Conservation (phyloP, 2,329 filamentous ascomycete species). For the Cadophora sp. region DNA sequence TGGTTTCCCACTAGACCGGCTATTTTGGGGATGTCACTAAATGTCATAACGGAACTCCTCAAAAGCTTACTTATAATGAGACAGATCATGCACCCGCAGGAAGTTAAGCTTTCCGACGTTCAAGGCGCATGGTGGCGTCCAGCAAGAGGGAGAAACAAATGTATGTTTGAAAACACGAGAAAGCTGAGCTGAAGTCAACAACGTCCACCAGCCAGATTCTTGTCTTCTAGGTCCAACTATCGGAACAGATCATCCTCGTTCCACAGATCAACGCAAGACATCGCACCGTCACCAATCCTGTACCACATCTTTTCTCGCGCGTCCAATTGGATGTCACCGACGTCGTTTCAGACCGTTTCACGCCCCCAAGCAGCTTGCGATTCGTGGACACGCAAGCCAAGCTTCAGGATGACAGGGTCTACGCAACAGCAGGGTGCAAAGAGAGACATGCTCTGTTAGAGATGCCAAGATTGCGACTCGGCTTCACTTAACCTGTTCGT, state of each 20-base stretch:
- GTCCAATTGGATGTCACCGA: slow-evolving; percentile 7
- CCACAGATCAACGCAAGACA: background rate
- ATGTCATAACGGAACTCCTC: background rate
- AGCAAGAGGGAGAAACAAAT: background rate
- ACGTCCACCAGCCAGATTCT: background rate
- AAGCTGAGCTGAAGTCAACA: slow-evolving; percentile 12
- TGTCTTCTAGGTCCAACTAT: background rate
- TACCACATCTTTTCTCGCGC: slow-evolving; percentile 1
- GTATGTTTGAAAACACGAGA: background rate
- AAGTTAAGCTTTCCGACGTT: slow-evolving; percentile 6
- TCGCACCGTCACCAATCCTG: slow-evolving; percentile 9
- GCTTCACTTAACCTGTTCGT: slow-evolving; percentile 9
- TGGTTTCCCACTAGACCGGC: background rate
- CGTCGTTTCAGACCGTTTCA: slow-evolving; percentile 17
- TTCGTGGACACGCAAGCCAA: slow-evolving; percentile 15
- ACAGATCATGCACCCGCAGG: background rate
- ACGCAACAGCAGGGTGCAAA: slow-evolving; percentile 2
- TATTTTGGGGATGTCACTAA: background rate
- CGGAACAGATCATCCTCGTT: slow-evolving; percentile 1
- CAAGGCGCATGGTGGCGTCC: slow-evolving; percentile 2
- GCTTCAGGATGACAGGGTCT: background rate
- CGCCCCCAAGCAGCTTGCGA: background rate
- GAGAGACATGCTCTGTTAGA: slow-evolving; percentile 14
- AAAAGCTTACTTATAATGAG: background rate
- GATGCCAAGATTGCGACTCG: slow-evolving; percentile 15